These are phyloP conservation scores for Tieghemostelium lacteum DNA, from an alignment of 78 protist genomes.

Conservation along the genomic window DNA sequence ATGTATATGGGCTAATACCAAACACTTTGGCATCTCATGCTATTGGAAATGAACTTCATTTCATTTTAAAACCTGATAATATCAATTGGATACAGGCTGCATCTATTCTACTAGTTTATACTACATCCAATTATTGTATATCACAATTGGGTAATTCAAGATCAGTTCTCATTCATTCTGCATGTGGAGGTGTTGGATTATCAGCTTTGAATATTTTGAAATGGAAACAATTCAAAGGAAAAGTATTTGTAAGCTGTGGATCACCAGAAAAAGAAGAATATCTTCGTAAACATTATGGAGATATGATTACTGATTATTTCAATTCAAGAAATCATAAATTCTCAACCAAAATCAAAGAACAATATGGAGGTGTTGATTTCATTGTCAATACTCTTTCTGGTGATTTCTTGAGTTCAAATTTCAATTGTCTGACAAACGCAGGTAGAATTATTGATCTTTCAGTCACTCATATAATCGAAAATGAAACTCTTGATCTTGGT, in stretches of 20 bases:
- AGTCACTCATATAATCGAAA: neutral
- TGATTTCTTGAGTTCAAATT: conserved; percentile 10
- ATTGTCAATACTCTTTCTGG: conserved; percentile 3
- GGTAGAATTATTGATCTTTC: conserved; percentile 58
- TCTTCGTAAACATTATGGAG: neutral
- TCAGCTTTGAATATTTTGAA: conserved; percentile 11
- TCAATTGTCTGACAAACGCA: neutral
- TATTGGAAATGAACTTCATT: neutral
- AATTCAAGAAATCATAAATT: neutral
- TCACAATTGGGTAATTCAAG: neutral
- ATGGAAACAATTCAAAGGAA: neutral
- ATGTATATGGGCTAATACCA: neutral
- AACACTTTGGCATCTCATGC: neutral
- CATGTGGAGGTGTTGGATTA: conserved; percentile 6
- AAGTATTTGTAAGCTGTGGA: neutral
- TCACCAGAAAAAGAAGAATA: conserved; percentile 11
- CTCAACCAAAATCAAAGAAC: neutral
- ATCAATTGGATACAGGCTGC: neutral
- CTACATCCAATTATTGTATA: neutral
- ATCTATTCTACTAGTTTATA: neutral
- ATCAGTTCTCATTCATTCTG: conserved; percentile 12
- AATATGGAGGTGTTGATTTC: conserved; percentile 14
- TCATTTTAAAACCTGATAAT: neutral
- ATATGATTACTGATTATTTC: neutral
- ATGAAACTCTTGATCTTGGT: neutral